phyloP scores from a whole-genome alignment of 129 eudicot species.

The Glebionis coronaria region DNA sequence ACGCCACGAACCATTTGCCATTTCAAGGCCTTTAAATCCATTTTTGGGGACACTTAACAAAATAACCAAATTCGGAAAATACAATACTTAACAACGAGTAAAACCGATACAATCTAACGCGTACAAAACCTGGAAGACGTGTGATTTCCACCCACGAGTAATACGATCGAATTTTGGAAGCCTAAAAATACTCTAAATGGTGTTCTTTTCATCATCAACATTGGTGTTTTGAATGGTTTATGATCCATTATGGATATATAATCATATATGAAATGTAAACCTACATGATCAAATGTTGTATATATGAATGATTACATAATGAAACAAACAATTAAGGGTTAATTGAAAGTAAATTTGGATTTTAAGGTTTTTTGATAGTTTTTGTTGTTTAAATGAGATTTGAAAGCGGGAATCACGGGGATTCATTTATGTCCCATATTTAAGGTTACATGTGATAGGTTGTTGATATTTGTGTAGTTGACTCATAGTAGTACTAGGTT shows the following conservation, averaged over 20 bases:
- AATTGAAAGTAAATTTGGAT: background rate
- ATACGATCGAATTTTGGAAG: slow-evolving; percentile 62
- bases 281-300: background rate
- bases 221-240: slow-evolving; percentile 35
- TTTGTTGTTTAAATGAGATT: background rate
- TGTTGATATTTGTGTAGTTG: too few relatives aligned
- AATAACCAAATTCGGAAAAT: background rate
- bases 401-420: background rate
- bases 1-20: slow-evolving; percentile 71
- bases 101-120: slow-evolving; percentile 45
- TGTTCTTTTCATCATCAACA: slow-evolving; percentile 49
- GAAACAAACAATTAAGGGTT: background rate
- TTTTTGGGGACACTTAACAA: slow-evolving; percentile 15
- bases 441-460: background rate
- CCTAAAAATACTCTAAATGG: slow-evolving; percentile 80
- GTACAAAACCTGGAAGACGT: slow-evolving; percentile 99
- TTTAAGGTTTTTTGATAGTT: background rate
- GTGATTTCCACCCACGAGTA: slow-evolving; percentile 99
- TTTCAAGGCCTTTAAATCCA: slow-evolving; percentile 63
- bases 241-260: slow-evolving; percentile 30
- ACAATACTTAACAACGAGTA: background rate
- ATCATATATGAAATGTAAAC: background rate
- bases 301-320: background rate
- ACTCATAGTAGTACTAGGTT: too few relatives aligned
- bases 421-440: background rate